phyloP scores from a whole-genome alignment of 2,329 filamentous ascomycete species.

The Fusarium sp. region DNA sequence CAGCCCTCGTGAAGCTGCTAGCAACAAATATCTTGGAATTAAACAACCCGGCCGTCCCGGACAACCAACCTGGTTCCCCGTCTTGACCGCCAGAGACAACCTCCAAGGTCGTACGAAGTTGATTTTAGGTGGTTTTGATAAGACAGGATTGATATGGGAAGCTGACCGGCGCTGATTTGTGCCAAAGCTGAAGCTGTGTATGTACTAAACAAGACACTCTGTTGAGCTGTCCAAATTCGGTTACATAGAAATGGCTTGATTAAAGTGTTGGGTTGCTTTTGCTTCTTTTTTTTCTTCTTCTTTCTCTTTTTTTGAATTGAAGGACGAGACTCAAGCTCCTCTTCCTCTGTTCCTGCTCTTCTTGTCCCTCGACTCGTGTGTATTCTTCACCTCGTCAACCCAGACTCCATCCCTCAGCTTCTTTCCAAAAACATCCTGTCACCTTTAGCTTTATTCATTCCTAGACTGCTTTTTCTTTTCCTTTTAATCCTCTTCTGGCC shows the following conservation, averaged over 20 bases:
- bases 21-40: constrained; percentile 26
- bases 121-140: constrained; percentile 3
- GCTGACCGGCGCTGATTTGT: constrained; percentile 2
- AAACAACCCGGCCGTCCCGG: constrained; percentile 27
- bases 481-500: constrained; percentile 8
- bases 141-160: constrained; percentile 1
- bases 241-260: constrained; percentile 40
- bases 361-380: constrained; percentile 1
- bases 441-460: constrained; percentile 14
- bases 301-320: neutral
- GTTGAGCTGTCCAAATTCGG: constrained; percentile 42
- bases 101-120: constrained; percentile 15
- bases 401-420: constrained; percentile 14
- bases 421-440: constrained; percentile 17
- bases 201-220: constrained; percentile 19
- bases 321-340: constrained; percentile 1
- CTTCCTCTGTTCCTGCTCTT: constrained; percentile 29
- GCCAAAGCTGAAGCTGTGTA: constrained; percentile 8
- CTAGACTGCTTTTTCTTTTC: constrained; percentile 18
- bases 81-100: constrained; percentile 40
- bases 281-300: neutral
- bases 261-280: constrained; percentile 25
- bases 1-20: constrained; percentile 10
- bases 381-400: constrained; percentile 39
- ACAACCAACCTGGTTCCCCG: constrained; percentile 31